Base-by-base conservation (phyloP, 768 basidiomycete genomes). In the Bullera alba region DNA sequence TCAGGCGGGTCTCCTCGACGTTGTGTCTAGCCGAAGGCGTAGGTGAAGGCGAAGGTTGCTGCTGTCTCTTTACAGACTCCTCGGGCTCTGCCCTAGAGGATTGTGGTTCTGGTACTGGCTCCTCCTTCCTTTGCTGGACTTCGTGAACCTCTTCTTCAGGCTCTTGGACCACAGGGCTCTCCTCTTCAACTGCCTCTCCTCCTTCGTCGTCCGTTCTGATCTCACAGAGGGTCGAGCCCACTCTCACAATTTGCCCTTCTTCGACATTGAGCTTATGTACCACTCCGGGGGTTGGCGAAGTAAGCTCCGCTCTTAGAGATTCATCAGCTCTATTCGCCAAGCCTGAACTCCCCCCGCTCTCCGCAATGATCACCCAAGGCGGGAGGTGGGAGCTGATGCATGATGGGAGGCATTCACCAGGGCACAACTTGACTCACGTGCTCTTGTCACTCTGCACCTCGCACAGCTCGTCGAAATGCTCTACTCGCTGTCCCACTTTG, bases 381-480 rank as follows among this genome's bases (percentile, higher is more conserved):
- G 14, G 17, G 28, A 45, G 26, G 27, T 25, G 14, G 8, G 43
- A 45, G 34, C 28, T 25, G 26, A 15, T 14, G 17, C 8, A n/a
- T 5, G n/a, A n/a, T n/a, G n/a, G n/a, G n/a, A n/a, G 37, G 46
- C 5, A 6, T 41, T 8, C 30, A 16, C 12, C 14, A 7, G 12
- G 16, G 29, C 5, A 16, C 3, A 32, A 16, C 16, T 8, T 17
- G 15, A 57, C 66, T 58, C 30, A 65, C 67, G 57, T 55, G 38
- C 58, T 60, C 57, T 69, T 69, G 37, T 69, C 67, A 39, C 67
- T 69, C 44, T 69, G 67, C 0, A 69, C 67, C 46, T 69, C 67
- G 38, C 63, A 65, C 15, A 69, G 53, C 1, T 51, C 51, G 42
- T 69, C 63, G 52, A 69, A 69, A 39, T 69, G 65, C 17, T 57